Conservation (phyloP, 768 basidiomycete genomes). For the Leucosporidium creatinivorum region DNA sequence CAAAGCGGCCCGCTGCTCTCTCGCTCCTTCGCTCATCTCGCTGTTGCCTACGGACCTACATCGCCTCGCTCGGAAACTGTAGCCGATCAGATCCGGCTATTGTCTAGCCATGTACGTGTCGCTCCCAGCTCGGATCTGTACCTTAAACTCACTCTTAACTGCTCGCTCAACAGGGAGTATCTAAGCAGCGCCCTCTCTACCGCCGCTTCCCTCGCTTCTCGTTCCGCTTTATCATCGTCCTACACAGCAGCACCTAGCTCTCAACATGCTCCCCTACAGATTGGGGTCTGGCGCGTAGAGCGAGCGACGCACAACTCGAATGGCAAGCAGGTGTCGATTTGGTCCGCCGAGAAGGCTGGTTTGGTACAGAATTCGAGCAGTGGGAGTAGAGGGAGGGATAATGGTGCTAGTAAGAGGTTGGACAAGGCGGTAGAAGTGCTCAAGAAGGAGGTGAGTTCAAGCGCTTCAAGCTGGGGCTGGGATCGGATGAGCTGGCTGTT, state of each 20-base stretch:
- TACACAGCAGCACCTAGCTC: not conserved
- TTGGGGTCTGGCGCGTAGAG: conserved; percentile 81
- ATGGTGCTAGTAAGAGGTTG: conserved; percentile 47
- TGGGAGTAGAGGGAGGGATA: not conserved
- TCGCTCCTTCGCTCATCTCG: too few relatives aligned
- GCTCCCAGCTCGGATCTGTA: too few relatives aligned
- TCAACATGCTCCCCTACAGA: not conserved
- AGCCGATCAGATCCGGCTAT: too few relatives aligned
- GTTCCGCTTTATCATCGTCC: not conserved
- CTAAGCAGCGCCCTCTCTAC: not conserved
- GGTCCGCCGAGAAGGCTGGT: conserved; percentile 78
- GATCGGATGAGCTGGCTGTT: too few relatives aligned
- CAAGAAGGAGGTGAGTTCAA: conserved; percentile 72
- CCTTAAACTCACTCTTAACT: too few relatives aligned
- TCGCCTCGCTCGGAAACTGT: too few relatives aligned
- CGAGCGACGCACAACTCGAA: conserved; percentile 81
- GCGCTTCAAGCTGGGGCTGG: too few relatives aligned
- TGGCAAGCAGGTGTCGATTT: conserved; percentile 81
- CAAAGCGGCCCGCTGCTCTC: too few relatives aligned
- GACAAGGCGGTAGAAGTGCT: conserved; percentile 75
- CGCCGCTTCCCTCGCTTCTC: not conserved
- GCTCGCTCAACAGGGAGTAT: not conserved
- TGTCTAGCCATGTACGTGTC: too few relatives aligned
- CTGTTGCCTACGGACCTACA: too few relatives aligned
- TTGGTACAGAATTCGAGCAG: conserved; percentile 48